Evolutionary conservation across 306 rosid genomes (phyloP).

Genomic region (Quillaja saponaria): DNA sequence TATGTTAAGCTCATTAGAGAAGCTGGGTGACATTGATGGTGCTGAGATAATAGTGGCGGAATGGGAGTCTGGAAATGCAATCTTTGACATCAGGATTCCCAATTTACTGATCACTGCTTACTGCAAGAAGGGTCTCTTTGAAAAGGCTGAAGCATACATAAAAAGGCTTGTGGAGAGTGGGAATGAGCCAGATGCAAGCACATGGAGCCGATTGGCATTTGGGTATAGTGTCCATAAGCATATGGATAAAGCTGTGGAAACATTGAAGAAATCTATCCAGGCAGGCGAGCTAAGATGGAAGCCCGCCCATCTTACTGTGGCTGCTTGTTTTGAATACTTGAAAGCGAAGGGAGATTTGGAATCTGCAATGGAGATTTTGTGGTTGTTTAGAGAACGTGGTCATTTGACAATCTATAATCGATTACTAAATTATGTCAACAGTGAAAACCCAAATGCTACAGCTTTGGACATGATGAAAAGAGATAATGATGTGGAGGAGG

Average conservation of each 20-base stretch:
- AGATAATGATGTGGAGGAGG: constrained; percentile 23
- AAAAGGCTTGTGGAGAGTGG: constrained; percentile 50
- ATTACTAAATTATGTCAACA: constrained; percentile 35
- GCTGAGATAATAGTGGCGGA: constrained; percentile 62
- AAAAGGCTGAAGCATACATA: constrained; percentile 53
- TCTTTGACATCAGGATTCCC: constrained; percentile 55
- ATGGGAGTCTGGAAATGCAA: constrained; percentile 51
- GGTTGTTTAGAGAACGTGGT: constrained; percentile 31
- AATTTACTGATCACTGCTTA: constrained; percentile 54
- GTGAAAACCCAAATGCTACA: constrained; percentile 31
- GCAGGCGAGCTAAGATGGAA: constrained; percentile 33
- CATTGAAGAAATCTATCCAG: constrained; percentile 47
- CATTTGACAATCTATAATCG: constrained; percentile 31
- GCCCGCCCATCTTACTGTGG: constrained; percentile 32
- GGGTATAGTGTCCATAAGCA: constrained; percentile 40
- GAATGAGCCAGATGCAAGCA: constrained; percentile 38
- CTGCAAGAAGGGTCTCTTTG: constrained; percentile 53
- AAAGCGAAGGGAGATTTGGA: constrained; percentile 57
- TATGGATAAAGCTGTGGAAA: constrained; percentile 60
- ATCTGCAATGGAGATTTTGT: constrained; percentile 45
- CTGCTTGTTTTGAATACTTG: constrained; percentile 52
- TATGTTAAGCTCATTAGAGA: constrained; percentile 58
- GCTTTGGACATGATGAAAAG: constrained; percentile 30
- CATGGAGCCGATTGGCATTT: constrained; percentile 52
- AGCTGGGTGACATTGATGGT: constrained; percentile 62